Evolutionary conservation across 2,329 filamentous ascomycete species (phyloP), one percentile per base, ranked within the genome.

Genomic region (Hypoxylon sp.): DNA sequence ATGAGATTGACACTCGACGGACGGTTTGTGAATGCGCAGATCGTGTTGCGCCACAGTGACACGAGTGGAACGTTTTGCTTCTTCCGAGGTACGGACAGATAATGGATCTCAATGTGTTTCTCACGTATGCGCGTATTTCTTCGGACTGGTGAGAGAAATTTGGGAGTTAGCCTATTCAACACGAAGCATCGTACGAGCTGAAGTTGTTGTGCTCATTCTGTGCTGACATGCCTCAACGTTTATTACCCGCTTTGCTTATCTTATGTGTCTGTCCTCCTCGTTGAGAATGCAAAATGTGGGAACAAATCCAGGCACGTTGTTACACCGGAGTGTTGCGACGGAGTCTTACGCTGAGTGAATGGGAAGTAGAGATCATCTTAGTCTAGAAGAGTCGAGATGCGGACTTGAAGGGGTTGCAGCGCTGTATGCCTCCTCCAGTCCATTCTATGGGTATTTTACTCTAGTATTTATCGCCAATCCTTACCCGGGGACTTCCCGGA

Each of bases 281-380:
- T 25, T 3, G 11, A 11, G n/a, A 11, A 46, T 34, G 38, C 25
- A 56, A 30, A 30, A 56, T 38, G 38, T 45, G 25, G 45, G 23
- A 55, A 36, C 2, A 41, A 55, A 32, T 1, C 14, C 21, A n/a
- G 23, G 28, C 5, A 19, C 23, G 51, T 23, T 49, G 21, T 36
- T 25, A 36, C 28, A 23, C 41, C 41, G 32, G 19, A 17, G n/a
- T 14, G 5, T 49, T 32, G 38, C 30, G 6, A 51, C 14, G 21
- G 5, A 21, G 9, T 30, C 10, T 52, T 19, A 32, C 2, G n/a
- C 34, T 32, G n/a, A 11, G 23, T 38, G 14, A 81, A 90, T 7
- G 28, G 9, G 93, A 93, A 67, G 63, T 64, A 61, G 57, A 63
- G 64, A 69, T 69, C 17, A 52, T 58, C 17, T 45, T 56, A 56